Conservation (phyloP, 148 eudicot species). For the Fagopyrum tataricum region DNA sequence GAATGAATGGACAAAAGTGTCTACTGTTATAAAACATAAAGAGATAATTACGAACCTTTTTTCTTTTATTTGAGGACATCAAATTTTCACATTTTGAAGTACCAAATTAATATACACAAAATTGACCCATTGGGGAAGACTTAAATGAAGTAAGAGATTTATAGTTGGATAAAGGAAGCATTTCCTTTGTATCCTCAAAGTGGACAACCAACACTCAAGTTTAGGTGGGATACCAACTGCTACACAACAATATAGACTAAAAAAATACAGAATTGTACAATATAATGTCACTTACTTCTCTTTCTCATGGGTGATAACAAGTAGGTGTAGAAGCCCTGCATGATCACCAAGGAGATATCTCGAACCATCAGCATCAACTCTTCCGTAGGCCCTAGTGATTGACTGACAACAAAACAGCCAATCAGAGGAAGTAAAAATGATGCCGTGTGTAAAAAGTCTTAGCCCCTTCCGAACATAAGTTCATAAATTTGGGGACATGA, state of each 20-base stretch:
- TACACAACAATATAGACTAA: not conserved
- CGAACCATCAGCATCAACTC: conserved; percentile 98
- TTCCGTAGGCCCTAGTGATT: conserved; percentile 91
- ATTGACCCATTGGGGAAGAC: not conserved
- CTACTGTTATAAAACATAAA: not conserved
- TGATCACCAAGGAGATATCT: conserved; percentile 95
- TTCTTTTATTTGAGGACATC: not conserved
- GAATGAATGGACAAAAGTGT: not conserved
- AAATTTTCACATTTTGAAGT: not conserved
- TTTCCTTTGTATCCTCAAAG: not conserved
- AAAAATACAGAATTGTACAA: not conserved
- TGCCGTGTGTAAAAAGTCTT: not conserved
- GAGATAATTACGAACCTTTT: not conserved
- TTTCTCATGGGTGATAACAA: conserved; percentile 93
- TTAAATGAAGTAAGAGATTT: not conserved
- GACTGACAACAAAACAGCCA: conserved; percentile 33
- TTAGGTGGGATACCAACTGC: not conserved
- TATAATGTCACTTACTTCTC: conserved; percentile 53
- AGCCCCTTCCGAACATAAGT: not conserved
- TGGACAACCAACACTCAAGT: not conserved
- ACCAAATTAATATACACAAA: not conserved
- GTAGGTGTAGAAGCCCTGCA: conserved; percentile 88
- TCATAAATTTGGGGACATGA: not conserved
- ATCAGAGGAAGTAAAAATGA: not conserved
- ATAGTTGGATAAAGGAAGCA: not conserved